phyloP scores from a whole-genome alignment of 2,329 filamentous ascomycete species.

The Diaporthe australafricana region DNA sequence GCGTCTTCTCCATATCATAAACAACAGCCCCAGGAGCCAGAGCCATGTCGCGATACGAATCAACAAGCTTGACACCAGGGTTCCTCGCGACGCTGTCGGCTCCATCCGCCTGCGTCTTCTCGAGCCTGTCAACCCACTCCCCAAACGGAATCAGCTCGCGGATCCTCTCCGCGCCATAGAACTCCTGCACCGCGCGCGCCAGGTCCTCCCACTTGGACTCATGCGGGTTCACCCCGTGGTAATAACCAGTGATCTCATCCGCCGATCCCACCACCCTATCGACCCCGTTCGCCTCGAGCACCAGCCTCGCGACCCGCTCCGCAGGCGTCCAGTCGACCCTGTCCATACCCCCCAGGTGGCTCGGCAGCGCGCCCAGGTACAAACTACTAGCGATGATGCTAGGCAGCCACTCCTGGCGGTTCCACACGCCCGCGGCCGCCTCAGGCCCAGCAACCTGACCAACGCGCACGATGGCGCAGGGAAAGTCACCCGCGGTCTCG shows the following conservation, averaged over 20 bases:
- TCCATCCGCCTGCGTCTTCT: constrained; percentile 50
- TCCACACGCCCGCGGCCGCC: constrained; percentile 59
- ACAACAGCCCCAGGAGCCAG: constrained; percentile 42
- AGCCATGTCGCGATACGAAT: constrained; percentile 54
- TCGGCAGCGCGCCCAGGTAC: constrained; percentile 57
- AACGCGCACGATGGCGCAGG: constrained; percentile 52
- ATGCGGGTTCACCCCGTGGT: constrained; percentile 59
- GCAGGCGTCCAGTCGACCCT: constrained; percentile 65
- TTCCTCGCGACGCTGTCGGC: constrained; percentile 51
- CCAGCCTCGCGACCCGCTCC: constrained; percentile 54
- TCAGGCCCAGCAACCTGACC: constrained; percentile 57
- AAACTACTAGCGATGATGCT: constrained; percentile 58
- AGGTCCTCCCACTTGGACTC: constrained; percentile 53
- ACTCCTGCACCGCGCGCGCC: constrained; percentile 50
- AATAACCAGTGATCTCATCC: constrained; percentile 51
- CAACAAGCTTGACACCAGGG: constrained; percentile 61
- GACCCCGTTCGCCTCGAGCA: constrained; percentile 54
- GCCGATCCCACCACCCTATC: constrained; percentile 32
- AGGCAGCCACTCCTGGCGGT: constrained; percentile 65
- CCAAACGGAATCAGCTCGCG: constrained; percentile 50
- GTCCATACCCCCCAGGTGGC: constrained; percentile 53
- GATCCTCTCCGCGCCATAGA: constrained; percentile 50
- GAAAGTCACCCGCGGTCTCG: constrained; percentile 46
- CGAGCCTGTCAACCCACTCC: constrained; percentile 57
- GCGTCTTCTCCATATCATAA: constrained; percentile 53